Evolutionary conservation across 2,329 filamentous ascomycete species (phyloP).

Genomic region (Alternaria hordeiaustralica): DNA sequence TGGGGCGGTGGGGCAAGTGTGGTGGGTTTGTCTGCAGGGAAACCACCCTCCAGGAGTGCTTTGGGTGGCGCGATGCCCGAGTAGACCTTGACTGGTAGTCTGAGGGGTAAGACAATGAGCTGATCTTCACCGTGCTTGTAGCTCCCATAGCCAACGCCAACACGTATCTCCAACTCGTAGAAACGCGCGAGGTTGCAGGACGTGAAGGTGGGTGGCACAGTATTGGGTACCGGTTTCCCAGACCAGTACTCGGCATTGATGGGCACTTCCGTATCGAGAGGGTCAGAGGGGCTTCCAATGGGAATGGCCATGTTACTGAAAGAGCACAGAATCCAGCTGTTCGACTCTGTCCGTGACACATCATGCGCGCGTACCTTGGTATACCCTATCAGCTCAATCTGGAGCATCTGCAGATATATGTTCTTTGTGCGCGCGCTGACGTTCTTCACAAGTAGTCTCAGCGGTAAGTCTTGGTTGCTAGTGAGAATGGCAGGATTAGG

Average conservation of each 20-base stretch:
- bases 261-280: conserved; percentile 71
- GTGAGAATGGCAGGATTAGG: conserved; percentile 89
- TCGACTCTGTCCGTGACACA: conserved; percentile 71
- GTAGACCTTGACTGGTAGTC: conserved; percentile 80
- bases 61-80: conserved; percentile 85
- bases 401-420: conserved; percentile 77
- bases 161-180: conserved; percentile 83
- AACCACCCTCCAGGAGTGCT: conserved; percentile 73
- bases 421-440: conserved; percentile 71
- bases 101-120: conserved; percentile 77
- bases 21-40: conserved; percentile 33
- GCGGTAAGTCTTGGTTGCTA: conserved; percentile 83
- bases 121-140: conserved; percentile 66
- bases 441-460: conserved; percentile 81
- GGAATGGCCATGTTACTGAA: conserved; percentile 74
- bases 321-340: conserved; percentile 77
- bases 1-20: conserved; percentile 21
- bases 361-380: conserved; percentile 83
- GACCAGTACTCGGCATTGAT: conserved; percentile 78
- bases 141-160: conserved; percentile 78
- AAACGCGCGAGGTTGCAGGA: conserved; percentile 85
- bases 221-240: conserved; percentile 75
- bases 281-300: conserved; percentile 64
- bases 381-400: conserved; percentile 80
- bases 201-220: conserved; percentile 83